Conservation (phyloP, 768 basidiomycete species). For the Antrodiella citrinella region DNA sequence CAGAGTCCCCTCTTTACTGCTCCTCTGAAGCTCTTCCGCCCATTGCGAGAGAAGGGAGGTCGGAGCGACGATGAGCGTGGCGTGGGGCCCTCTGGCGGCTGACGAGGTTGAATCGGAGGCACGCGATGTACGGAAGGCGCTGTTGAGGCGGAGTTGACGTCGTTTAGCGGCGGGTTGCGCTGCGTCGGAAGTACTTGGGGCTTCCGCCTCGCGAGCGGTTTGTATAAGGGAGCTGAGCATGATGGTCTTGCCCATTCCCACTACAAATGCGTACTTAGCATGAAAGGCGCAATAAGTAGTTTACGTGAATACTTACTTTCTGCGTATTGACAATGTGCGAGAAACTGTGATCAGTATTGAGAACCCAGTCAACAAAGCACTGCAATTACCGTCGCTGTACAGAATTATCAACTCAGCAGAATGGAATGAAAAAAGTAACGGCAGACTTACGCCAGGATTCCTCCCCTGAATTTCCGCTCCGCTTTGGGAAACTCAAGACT, state of each 20-base stretch:
- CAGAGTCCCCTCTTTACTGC: constrained; percentile 61
- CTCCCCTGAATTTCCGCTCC: constrained; percentile 70
- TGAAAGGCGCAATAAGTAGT: no score
- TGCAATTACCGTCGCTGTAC: no score
- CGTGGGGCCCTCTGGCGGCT: constrained; percentile 38
- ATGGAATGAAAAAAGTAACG: not conserved
- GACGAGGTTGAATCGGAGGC: constrained; percentile 19
- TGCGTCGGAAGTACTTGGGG: constrained; percentile 22
- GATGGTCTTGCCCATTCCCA: constrained; percentile 96
- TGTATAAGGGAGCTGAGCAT: constrained; percentile 90
- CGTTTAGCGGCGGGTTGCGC: constrained; percentile 27
- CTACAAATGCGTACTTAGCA: no score
- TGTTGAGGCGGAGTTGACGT: constrained; percentile 56
- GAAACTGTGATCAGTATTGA: no score
- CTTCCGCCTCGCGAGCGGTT: constrained; percentile 49
- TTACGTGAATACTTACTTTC: constrained; percentile 58
- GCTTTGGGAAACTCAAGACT: constrained; percentile 79
- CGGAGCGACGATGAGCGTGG: constrained; percentile 88
- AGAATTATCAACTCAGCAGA: no score
- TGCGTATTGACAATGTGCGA: constrained; percentile 18
- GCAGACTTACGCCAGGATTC: constrained; percentile 76
- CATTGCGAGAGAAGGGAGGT: constrained; percentile 89
- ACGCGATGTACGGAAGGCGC: constrained; percentile 42
- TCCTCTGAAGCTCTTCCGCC: constrained; percentile 86
- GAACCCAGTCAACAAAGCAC: no score